Evolutionary conservation across 2,329 filamentous ascomycete species (phyloP).

Genomic region (Emergomyces africanus): DNA sequence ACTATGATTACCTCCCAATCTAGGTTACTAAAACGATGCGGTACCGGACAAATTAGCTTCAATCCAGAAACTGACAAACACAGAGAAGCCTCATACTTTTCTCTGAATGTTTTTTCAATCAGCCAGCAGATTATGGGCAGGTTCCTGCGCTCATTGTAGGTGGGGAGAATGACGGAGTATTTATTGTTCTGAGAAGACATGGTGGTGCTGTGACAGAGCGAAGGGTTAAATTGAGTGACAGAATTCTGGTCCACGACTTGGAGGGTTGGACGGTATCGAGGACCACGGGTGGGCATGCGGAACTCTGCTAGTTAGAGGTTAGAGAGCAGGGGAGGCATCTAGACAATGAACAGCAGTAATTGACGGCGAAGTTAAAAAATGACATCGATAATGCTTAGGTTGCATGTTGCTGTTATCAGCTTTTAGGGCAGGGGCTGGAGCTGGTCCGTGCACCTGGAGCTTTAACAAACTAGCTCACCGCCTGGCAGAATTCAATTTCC

Average conservation of each 20-base stretch:
- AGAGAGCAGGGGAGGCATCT: neutral
- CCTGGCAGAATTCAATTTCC: constrained; percentile 12
- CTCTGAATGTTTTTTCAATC: constrained; percentile 79
- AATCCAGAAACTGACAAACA: neutral
- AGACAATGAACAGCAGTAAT: neutral
- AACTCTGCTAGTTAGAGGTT: constrained; percentile 8
- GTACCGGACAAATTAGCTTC: constrained; percentile 1
- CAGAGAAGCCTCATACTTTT: constrained; percentile 50
- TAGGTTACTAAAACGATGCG: constrained; percentile 53
- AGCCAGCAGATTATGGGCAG: constrained; percentile 93
- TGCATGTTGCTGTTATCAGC: neutral
- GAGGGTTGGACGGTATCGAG: constrained; percentile 12
- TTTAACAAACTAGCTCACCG: constrained; percentile 7
- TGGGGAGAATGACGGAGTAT: constrained; percentile 95
- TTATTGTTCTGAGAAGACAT: constrained; percentile 44
- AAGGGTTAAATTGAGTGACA: constrained; percentile 7
- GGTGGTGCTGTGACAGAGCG: constrained; percentile 3
- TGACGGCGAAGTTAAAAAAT: neutral
- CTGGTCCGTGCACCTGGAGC: constrained; percentile 7
- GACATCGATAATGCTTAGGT: neutral
- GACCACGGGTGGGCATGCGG: constrained; percentile 14
- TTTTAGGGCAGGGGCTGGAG: neutral
- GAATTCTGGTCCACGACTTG: constrained; percentile 12
- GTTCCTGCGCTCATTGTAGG: constrained; percentile 97
- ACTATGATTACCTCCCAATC: constrained; percentile 98